Conservation (phyloP, 345 rosid species). For the Sapria himalayana region DNA sequence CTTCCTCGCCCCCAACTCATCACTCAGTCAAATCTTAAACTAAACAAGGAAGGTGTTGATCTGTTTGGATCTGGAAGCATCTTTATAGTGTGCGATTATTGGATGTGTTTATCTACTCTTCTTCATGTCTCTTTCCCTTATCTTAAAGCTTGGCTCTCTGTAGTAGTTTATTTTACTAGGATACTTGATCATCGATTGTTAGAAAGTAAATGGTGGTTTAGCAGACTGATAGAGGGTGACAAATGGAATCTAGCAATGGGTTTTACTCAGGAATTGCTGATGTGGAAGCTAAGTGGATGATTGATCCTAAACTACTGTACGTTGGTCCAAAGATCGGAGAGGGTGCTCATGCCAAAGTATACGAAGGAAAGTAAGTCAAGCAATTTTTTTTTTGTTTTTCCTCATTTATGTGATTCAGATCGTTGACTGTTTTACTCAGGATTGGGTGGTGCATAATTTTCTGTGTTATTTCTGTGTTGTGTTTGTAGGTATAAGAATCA, state of each 20-base stretch:
- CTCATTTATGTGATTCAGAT: slow-evolving; percentile 3
- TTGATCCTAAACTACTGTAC: slow-evolving; percentile 76
- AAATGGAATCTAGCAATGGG: slow-evolving; percentile 71
- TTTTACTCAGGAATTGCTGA: slow-evolving; percentile 37
- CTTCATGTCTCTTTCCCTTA: no score
- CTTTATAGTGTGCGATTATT: no score
- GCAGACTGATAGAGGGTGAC: slow-evolving; percentile 4
- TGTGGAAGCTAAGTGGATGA: slow-evolving; percentile 72
- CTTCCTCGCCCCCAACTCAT: no score
- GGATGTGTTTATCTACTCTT: no score
- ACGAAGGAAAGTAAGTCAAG: slow-evolving; percentile 86
- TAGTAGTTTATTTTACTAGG: no score
- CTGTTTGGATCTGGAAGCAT: no score
- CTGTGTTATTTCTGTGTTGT: slow-evolving; percentile 7
- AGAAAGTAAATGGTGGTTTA: slow-evolving; percentile 12
- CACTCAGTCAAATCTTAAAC: no score
- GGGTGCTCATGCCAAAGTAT: slow-evolving; percentile 97
- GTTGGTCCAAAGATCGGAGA: slow-evolving; percentile 98
- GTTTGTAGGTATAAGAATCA: slow-evolving; percentile 48
- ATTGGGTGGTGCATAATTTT: neutral
- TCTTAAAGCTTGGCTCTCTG: no score
- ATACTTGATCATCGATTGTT: slow-evolving; percentile 10
- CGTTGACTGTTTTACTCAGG: slow-evolving; percentile 3
- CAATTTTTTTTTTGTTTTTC: slow-evolving; percentile 4
- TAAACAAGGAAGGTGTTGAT: no score